These are phyloP conservation scores for Ustilago bromivora DNA, from an alignment of 1,284 basidiomycete species.

Conservation along the genomic window DNA sequence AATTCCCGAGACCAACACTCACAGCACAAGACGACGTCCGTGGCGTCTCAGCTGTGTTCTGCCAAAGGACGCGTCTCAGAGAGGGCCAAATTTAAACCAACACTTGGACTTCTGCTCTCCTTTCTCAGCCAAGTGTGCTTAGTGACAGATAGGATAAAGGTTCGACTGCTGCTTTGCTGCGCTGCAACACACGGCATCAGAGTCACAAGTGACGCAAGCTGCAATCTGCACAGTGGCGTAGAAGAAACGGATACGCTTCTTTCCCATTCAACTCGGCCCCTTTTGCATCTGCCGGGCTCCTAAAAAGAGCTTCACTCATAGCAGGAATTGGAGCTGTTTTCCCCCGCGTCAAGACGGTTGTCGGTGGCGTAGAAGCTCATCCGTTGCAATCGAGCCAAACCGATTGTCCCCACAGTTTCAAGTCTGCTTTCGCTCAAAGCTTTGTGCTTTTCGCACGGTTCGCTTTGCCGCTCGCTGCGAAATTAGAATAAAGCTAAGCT, in stretches of 20 bases:
- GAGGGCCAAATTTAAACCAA: constrained; percentile 16
- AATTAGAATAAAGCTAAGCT: background rate
- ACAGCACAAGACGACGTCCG: background rate
- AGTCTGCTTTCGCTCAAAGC: constrained; percentile 5
- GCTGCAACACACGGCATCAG: constrained; percentile 1
- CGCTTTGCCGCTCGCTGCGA: constrained; percentile 11
- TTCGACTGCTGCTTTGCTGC: constrained; percentile 11
- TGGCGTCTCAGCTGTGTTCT: background rate
- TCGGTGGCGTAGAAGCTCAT: background rate
- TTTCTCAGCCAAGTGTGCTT: background rate
- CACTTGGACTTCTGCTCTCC: constrained; percentile 12
- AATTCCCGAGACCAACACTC: constrained; percentile 31
- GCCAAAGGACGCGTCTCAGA: background rate
- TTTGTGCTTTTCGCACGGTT: constrained; percentile 1
- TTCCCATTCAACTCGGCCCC: constrained; percentile 1
- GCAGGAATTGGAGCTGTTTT: background rate
- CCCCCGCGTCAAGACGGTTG: background rate
- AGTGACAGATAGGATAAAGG: constrained; percentile 9
- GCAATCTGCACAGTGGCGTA: constrained; percentile 22
- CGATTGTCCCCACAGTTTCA: background rate
- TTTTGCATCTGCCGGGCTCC: constrained; percentile 13
- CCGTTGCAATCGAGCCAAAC: background rate
- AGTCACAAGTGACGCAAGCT: background rate
- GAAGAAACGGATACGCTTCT: constrained; percentile 4
- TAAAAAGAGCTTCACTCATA: background rate